Percentiles rank a stretch among this genome's conserved stretches.
Evolutionary conservation across 495 filamentous ascomycete genomes (phyloP).

Genomic region (Ascobolus immersus): DNA sequence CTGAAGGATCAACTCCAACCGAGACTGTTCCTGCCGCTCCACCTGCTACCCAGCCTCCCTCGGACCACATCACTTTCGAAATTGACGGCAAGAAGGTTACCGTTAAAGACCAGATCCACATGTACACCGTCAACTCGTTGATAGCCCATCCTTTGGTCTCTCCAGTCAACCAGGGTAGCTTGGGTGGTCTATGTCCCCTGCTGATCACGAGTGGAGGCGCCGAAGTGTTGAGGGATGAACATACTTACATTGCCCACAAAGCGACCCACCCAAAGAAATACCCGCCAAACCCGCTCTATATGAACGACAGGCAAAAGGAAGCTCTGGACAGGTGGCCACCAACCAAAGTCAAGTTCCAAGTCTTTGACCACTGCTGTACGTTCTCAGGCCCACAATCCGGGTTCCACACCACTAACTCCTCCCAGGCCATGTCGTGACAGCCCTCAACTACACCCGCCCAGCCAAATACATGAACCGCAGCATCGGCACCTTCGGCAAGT

Average conservation of each 20-base stretch:
- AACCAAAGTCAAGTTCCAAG: slow-evolving; percentile 83
- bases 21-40: slow-evolving; percentile 17
- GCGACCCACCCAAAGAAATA: slow-evolving; percentile 57
- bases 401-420: not conserved
- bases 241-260: slow-evolving; percentile 86
- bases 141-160: slow-evolving; percentile 73
- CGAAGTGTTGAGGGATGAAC: slow-evolving; percentile 74
- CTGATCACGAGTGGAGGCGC: slow-evolving; percentile 68
- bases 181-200: slow-evolving; percentile 71
- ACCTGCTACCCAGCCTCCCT: not conserved
- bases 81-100: slow-evolving; percentile 43
- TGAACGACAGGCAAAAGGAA: slow-evolving; percentile 30
- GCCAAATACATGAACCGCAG: slow-evolving; percentile 85
- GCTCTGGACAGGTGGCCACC: slow-evolving; percentile 38
- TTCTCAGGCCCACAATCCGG: too few relatives aligned
- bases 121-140: slow-evolving; percentile 77
- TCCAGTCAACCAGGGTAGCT: slow-evolving; percentile 55
- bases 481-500: slow-evolving; percentile 75
- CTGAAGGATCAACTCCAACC: not conserved
- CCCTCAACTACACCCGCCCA: slow-evolving; percentile 72
- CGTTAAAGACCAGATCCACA: slow-evolving; percentile 80
- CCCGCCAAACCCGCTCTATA: slow-evolving; percentile 35
- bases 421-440: slow-evolving; percentile 48
- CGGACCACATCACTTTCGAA: slow-evolving; percentile 30
- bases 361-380: slow-evolving; percentile 70